Base-by-base conservation (phyloP, 257 asterid genomes). In the Ocimum tenuiflorum region DNA sequence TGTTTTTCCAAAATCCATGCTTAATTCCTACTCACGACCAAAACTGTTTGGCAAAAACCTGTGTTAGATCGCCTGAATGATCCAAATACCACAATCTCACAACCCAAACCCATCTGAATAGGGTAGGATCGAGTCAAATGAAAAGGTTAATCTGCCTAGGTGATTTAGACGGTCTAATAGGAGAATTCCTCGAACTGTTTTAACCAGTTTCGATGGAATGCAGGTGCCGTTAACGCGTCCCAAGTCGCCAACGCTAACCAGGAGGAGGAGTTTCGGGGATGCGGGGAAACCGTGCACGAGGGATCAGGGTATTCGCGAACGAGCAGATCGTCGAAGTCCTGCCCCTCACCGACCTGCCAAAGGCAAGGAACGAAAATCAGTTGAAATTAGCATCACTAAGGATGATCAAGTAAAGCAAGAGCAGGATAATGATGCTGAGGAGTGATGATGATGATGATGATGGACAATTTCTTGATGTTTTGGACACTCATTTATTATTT, bases 151-250 rank as follows among this genome's bases (percentile, higher is more conserved):
- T n/a, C n/a, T n/a, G n/a, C n/a, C n/a, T n/a, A n/a, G n/a, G n/a
- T n/a, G n/a, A n/a, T n/a, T n/a, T n/a, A n/a, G n/a, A n/a, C n/a
- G n/a, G n/a, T n/a, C n/a, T n/a, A n/a, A n/a, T n/a, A n/a, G n/a
- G n/a, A n/a, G n/a, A n/a, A n/a, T n/a, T n/a, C n/a, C n/a, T n/a
- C n/a, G n/a, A 33, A 5, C 6, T 33, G 11, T 35, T 20, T n/a
- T 27, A 57, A 84, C 68, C 29, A 13, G 63, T 45, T 54, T 53
- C 29, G 69, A 27, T 69, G 38, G 39, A 59, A 64, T 77, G 74
- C 88, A 91, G 97, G 67, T 83, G 61, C 97, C 98, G 5, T 84
- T 91, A 15, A 91, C 98, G 42, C 96, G 98, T 23, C 80, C 98
- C 45, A 88, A 88, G 73, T 91, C 98, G 51, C 98, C 96, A 17